Percentiles rank a stretch among this genome's conserved stretches.
Evolutionary conservation across 163 green algal species (phyloP).

Genomic region (Prototheca cutis): DNA sequence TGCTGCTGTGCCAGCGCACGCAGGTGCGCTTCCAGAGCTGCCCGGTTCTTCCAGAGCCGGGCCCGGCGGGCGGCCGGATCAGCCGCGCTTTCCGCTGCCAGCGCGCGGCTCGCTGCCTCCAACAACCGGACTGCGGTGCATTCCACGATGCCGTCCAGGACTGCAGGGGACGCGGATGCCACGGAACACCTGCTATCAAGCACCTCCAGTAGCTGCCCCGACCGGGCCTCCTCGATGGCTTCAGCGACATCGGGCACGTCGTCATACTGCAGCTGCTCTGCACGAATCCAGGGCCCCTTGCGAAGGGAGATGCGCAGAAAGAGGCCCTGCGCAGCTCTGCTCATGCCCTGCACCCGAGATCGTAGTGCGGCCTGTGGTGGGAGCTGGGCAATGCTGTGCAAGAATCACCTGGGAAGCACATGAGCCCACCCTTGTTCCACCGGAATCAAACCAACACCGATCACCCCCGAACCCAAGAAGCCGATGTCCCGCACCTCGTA

Average conservation of each 20-base stretch:
- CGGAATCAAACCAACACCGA: no score
- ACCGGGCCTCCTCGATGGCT: slow-evolving; percentile 19
- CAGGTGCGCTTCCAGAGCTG: not conserved
- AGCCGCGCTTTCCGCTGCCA: not conserved
- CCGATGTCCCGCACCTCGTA: not conserved
- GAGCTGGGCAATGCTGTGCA: not conserved
- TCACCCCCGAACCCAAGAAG: not conserved
- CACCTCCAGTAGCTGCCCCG: slow-evolving; percentile 14
- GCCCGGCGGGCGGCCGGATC: not conserved
- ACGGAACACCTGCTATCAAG: no score
- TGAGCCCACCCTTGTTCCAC: not conserved
- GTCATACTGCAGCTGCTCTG: slow-evolving; percentile 35
- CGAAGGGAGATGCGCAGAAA: slow-evolving; percentile 55
- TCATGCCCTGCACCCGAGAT: slow-evolving; percentile 23
- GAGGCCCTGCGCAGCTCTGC: slow-evolving; percentile 32
- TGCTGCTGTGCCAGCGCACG: no score
- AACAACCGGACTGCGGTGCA: not conserved
- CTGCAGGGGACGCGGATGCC: not conserved
- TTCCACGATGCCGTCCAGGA: not conserved
- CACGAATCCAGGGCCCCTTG: slow-evolving; percentile 36
- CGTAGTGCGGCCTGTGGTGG: not conserved
- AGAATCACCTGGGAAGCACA: not conserved
- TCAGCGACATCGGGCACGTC: slow-evolving; percentile 31
- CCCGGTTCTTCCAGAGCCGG: not conserved
- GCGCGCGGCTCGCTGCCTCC: not conserved